These are phyloP conservation scores for Termitomyces bulborhizus DNA, from an alignment of 768 basidiomycete species.

Conservation along the genomic window DNA sequence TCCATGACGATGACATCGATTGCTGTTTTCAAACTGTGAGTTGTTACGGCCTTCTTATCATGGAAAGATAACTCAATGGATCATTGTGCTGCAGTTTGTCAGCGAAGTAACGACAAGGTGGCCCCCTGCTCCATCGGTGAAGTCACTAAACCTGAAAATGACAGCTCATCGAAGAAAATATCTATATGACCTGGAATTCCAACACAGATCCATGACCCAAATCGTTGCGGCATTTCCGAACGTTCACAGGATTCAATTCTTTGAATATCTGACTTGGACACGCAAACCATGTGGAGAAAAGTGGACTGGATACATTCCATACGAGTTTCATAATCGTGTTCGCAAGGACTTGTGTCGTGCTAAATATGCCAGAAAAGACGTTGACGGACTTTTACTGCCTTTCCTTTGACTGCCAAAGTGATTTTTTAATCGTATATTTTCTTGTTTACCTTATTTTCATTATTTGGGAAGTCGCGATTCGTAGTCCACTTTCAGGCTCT, in stretches of 20 bases:
- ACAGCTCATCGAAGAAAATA: background rate
- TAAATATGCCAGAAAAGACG: constrained; percentile 1
- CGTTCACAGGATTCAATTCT: constrained; percentile 2
- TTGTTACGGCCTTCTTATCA: background rate
- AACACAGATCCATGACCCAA: background rate
- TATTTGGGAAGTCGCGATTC: background rate
- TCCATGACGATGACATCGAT: background rate
- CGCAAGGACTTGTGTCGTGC: background rate
- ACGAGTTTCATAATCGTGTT: background rate
- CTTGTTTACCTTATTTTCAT: background rate
- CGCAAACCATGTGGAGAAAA: background rate
- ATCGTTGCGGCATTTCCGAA: constrained; percentile 9
- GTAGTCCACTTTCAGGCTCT: background rate
- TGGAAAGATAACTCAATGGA: background rate
- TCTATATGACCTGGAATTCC: constrained; percentile 2
- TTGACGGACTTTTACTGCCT: background rate
- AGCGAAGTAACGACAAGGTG: background rate
- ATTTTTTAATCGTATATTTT: background rate
- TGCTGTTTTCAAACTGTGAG: background rate
- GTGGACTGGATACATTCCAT: constrained; percentile 7
- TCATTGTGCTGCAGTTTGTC: background rate
- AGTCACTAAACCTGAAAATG: background rate
- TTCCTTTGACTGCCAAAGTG: background rate
- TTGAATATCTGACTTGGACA: constrained; percentile 6
- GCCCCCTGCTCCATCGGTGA: constrained; percentile 8